These are phyloP conservation scores for Colletotrichum incanum DNA, from an alignment of 2,329 filamentous ascomycete species.

Conservation along the genomic window DNA sequence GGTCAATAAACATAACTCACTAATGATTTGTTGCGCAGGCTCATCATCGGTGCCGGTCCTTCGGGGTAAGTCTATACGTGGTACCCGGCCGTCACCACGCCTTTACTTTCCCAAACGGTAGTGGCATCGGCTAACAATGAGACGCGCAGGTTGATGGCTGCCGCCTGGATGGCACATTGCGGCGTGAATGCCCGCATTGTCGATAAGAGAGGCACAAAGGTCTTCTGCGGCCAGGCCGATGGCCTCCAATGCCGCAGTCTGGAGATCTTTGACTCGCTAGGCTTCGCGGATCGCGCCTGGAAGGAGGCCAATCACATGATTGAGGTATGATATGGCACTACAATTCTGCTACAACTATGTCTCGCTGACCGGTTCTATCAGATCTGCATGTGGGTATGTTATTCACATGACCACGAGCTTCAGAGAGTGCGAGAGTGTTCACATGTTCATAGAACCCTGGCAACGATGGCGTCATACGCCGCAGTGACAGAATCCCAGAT, in stretches of 20 bases:
- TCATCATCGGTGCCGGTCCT: conserved; percentile 58
- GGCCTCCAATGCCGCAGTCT: conserved; percentile 74
- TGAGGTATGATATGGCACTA: conserved; percentile 64
- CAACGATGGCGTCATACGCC: conserved; percentile 68
- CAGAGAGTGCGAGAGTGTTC: conserved; percentile 20
- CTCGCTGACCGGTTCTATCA: conserved; percentile 20
- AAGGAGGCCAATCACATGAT: conserved; percentile 79
- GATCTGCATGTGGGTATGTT: conserved; percentile 42
- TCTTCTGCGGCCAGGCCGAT: conserved; percentile 62
- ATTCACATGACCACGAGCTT: neutral
- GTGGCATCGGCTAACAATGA: conserved; percentile 11
- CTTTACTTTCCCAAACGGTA: neutral
- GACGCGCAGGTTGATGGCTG: conserved; percentile 60
- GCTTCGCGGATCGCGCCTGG: conserved; percentile 75
- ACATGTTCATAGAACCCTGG: conserved; percentile 73
- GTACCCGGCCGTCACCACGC: neutral
- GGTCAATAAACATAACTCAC: neutral
- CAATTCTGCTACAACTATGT: conserved; percentile 13
- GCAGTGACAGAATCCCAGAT: conserved; percentile 74
- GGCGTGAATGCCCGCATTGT: conserved; percentile 60
- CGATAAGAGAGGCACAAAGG: conserved; percentile 60
- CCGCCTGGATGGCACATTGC: conserved; percentile 59
- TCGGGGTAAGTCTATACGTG: conserved; percentile 31
- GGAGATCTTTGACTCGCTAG: conserved; percentile 83
- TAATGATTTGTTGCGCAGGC: conserved; percentile 45